A percentile compares a stretch with the other conserved stretches of the same genome.
Evolutionary conservation across 371 early-diverging fungal genomes (phyloP).

Genomic region (Mortierella sp.): DNA sequence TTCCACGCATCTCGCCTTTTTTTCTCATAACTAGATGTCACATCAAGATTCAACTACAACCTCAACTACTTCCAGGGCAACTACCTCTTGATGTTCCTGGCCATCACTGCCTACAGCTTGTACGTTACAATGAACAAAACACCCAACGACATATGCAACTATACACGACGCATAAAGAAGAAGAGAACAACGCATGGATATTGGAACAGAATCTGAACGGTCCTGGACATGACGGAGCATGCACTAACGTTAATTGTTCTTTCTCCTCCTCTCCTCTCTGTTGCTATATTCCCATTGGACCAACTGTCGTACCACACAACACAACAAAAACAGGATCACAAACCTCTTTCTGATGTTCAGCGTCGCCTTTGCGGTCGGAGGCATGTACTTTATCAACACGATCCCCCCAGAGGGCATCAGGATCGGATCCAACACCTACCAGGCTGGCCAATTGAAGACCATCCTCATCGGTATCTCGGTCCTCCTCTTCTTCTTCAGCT

Average conservation of each 20-base stretch:
- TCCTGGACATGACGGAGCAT: not conserved
- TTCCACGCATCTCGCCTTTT: not conserved
- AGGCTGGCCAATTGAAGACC: conserved; percentile 67
- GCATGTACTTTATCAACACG: conserved; percentile 68
- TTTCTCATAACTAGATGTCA: conserved; percentile 35
- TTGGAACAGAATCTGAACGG: not conserved
- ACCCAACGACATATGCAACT: not conserved
- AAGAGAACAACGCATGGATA: not conserved
- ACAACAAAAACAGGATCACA: conserved; percentile 60
- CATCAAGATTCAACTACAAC: conserved; percentile 70
- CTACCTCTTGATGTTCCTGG: conserved; percentile 71
- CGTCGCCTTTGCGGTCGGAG: conserved; percentile 68
- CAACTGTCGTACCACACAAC: not conserved
- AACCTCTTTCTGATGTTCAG: conserved; percentile 70
- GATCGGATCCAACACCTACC: conserved; percentile 61
- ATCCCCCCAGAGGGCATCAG: conserved; percentile 65
- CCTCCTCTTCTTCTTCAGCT: conserved; percentile 71
- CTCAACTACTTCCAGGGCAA: conserved; percentile 75
- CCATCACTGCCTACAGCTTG: conserved; percentile 73
- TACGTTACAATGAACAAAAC: conserved; percentile 52
- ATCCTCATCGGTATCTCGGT: conserved; percentile 65
- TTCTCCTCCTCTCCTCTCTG: not conserved
- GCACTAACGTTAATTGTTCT: not conserved
- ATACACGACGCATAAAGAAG: not conserved
- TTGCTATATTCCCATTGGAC: not conserved